Evolutionary conservation across 2,329 filamentous ascomycete genomes (phyloP).

Genomic region (Penicillium aurantiogriseum): DNA sequence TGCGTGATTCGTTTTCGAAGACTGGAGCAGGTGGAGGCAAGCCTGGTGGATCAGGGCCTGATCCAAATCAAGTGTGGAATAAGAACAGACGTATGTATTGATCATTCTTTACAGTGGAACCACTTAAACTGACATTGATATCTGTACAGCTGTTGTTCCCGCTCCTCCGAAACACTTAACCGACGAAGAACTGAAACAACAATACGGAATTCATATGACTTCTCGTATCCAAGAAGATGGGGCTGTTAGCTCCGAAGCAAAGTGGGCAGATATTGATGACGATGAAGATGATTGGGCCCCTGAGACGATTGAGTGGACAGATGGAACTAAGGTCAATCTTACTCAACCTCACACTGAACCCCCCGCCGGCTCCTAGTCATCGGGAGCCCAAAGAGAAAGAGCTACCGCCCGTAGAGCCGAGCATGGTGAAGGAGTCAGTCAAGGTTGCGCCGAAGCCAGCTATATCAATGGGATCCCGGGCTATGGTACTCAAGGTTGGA

Average conservation of each 20-base stretch:
- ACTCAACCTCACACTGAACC: slow-evolving; percentile 43
- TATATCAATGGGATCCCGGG: slow-evolving; percentile 50
- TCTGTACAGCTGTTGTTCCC: slow-evolving; percentile 49
- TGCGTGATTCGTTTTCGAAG: slow-evolving; percentile 53
- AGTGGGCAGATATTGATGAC: slow-evolving; percentile 69
- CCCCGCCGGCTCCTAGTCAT: slow-evolving; percentile 19
- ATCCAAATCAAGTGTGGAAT: slow-evolving; percentile 69
- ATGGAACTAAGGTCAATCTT: slow-evolving; percentile 64
- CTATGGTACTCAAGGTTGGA: slow-evolving; percentile 50
- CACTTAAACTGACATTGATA: slow-evolving; percentile 21
- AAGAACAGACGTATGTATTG: slow-evolving; percentile 59
- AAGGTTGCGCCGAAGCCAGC: slow-evolving; percentile 38
- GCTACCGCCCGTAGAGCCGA: slow-evolving; percentile 12
- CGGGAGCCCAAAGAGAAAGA: slow-evolving; percentile 29
- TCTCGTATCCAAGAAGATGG: slow-evolving; percentile 64
- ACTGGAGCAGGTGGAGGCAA: slow-evolving; percentile 46
- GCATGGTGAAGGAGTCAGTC: slow-evolving; percentile 24
- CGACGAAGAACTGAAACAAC: slow-evolving; percentile 66
- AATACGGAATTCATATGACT: slow-evolving; percentile 67
- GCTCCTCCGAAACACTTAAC: slow-evolving; percentile 64
- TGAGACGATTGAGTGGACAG: slow-evolving; percentile 67
- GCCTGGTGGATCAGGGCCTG: slow-evolving; percentile 54
- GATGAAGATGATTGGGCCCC: slow-evolving; percentile 69
- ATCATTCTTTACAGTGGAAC: background rate
- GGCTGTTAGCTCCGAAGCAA: slow-evolving; percentile 57